phyloP scores from a whole-genome alignment of 345 rosid genomes.

The Salix arbutifolia region DNA sequence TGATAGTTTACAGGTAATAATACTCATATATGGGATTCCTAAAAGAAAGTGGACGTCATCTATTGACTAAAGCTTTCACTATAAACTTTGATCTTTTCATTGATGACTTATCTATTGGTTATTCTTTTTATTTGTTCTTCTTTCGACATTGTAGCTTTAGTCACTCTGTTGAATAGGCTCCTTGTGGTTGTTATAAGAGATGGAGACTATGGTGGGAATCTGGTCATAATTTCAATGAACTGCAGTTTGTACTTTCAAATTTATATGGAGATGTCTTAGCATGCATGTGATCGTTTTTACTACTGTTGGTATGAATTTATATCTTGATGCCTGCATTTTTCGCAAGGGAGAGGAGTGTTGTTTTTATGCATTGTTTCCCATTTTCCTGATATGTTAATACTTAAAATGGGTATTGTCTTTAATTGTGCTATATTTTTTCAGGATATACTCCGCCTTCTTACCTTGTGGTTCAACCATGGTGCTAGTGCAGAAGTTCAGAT shows the following conservation, averaged over 20 bases:
- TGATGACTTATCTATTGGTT: background rate
- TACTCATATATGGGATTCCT: background rate
- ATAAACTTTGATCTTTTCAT: background rate
- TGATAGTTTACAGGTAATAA: conserved; percentile 90
- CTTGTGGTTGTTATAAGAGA: background rate
- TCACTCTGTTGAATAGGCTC: background rate
- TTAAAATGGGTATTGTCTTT: background rate
- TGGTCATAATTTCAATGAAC: background rate
- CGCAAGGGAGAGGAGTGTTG: background rate
- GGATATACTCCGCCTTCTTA: conserved; percentile 98
- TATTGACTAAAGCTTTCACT: background rate
- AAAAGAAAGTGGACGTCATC: background rate
- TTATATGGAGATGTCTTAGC: background rate
- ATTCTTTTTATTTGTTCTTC: background rate
- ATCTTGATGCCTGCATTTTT: background rate
- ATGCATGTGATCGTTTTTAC: background rate
- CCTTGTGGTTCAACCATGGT: conserved; percentile 99
- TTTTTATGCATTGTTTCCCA: background rate
- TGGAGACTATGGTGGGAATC: background rate
- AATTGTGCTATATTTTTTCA: conserved; percentile 32
- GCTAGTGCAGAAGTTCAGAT: conserved; percentile 81
- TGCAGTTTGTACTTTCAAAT: background rate
- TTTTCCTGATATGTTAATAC: background rate
- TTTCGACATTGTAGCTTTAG: background rate
- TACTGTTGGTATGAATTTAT: background rate